Percentiles rank a stretch among this genome's conserved stretches.
Evolutionary conservation across 2,329 filamentous ascomycete genomes (phyloP).

Genomic region (Cladosporium colombiae): DNA sequence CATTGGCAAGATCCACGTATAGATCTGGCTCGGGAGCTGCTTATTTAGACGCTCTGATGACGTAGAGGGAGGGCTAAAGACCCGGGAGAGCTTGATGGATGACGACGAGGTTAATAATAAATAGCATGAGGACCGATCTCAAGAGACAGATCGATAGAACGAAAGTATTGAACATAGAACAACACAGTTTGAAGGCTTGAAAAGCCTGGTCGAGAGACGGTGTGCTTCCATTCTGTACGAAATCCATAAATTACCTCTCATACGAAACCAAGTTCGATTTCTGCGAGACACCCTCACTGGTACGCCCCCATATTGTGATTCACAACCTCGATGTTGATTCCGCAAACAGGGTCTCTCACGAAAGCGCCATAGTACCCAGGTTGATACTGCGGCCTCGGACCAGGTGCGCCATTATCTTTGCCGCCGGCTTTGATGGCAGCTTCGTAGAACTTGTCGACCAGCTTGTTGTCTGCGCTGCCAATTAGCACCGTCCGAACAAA

Average conservation of each 20-base stretch:
- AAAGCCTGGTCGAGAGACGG: neutral
- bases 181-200: too few species aligned
- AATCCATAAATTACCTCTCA: neutral
- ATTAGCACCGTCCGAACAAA: neutral
- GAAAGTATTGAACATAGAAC: too few species aligned
- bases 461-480: neutral
- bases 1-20: slow-evolving; percentile 6
- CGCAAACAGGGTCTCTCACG: slow-evolving; percentile 21
- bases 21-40: neutral
- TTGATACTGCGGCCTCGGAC: slow-evolving; percentile 20
- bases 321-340: slow-evolving; percentile 22
- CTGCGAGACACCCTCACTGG: neutral
- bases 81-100: neutral
- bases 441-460: slow-evolving; percentile 21
- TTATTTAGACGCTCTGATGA: neutral
- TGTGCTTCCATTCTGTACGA: neutral
- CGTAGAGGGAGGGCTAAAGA: neutral
- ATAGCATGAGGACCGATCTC: neutral
- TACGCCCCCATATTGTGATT: slow-evolving; percentile 8
- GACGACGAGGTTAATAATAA: neutral
- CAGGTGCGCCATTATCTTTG: slow-evolving; percentile 23
- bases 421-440: slow-evolving; percentile 21
- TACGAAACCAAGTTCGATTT: too few species aligned
- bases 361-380: slow-evolving; percentile 23
- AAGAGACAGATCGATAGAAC: too few species aligned